Evolutionary conservation across 306 rosid genomes (phyloP).

Genomic region (Rosa lucieae): DNA sequence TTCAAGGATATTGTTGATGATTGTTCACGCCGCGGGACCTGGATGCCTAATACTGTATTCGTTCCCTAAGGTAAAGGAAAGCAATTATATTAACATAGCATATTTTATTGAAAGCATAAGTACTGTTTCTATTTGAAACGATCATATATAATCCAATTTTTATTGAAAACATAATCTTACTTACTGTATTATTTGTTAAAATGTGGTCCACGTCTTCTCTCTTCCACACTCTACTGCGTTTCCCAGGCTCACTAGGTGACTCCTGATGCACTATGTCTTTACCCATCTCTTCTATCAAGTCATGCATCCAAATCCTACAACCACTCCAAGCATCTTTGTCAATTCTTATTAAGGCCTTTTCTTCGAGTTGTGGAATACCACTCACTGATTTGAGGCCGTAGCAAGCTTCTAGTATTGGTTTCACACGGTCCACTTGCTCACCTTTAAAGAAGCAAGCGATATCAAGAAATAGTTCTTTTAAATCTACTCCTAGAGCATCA

Average conservation of each 20-base stretch:
- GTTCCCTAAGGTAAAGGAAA: neutral
- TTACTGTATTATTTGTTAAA: neutral
- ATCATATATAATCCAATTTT: too few relatives aligned
- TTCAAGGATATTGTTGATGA: slow-evolving; percentile 15
- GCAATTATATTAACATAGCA: too few relatives aligned
- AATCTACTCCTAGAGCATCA: too few relatives aligned
- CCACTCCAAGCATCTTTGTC: neutral
- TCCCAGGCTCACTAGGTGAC: neutral
- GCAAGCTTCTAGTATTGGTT: slow-evolving; percentile 33
- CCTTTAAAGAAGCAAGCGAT: neutral
- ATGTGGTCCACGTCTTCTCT: neutral
- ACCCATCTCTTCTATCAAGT: slow-evolving; percentile 43
- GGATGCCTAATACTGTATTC: neutral
- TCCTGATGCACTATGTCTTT: slow-evolving; percentile 19
- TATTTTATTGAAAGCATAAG: too few relatives aligned
- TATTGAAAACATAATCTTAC: neutral
- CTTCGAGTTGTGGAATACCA: neutral
- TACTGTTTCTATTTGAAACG: too few relatives aligned
- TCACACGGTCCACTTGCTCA: neutral
- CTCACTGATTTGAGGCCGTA: slow-evolving; percentile 3
- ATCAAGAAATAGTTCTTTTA: too few relatives aligned
- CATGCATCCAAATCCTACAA: slow-evolving; percentile 33
- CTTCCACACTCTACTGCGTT: neutral
- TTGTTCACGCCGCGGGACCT: neutral
- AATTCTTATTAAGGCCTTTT: slow-evolving; percentile 15